Evolutionary conservation across 225 moss, liverwort and hornwort species (phyloP).

Genomic region (Thuidium tamariscinum): DNA sequence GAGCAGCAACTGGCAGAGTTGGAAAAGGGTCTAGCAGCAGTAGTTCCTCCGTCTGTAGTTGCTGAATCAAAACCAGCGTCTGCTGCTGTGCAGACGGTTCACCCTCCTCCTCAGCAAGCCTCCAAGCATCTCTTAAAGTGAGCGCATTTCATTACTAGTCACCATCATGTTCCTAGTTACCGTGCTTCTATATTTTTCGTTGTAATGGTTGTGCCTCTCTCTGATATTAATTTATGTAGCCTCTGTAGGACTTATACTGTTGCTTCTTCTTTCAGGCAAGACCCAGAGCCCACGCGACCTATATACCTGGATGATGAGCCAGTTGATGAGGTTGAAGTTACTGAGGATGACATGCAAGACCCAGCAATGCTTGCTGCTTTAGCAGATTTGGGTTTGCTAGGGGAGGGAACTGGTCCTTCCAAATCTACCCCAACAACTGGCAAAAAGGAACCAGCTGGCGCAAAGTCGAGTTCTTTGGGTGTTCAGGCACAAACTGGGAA

Average conservation of each 20-base stretch:
- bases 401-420: conserved; percentile 15
- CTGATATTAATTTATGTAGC: background rate
- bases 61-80: background rate
- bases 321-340: conserved; percentile 63
- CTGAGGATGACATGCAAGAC: conserved; percentile 85
- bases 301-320: conserved; percentile 36
- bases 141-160: background rate
- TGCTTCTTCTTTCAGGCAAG: conserved; percentile 22
- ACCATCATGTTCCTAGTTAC: background rate
- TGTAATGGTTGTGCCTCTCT: background rate
- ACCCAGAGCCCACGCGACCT: conserved; percentile 12
- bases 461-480: background rate
- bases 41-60: background rate
- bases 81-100: conserved; percentile 10
- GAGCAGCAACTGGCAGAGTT: conserved; percentile 75
- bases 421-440: conserved; percentile 3
- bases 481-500: conserved; percentile 5
- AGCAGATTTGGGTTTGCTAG: conserved; percentile 54
- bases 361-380: conserved; percentile 70
- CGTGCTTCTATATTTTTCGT: background rate
- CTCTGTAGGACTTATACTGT: background rate
- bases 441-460: background rate
- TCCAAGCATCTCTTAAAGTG: conserved; percentile 6
- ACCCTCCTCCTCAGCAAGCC: conserved; percentile 13
- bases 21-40: conserved; percentile 12